Conservation (phyloP, 2,329 filamentous ascomycete species). For the Akanthomyces muscarius region DNA sequence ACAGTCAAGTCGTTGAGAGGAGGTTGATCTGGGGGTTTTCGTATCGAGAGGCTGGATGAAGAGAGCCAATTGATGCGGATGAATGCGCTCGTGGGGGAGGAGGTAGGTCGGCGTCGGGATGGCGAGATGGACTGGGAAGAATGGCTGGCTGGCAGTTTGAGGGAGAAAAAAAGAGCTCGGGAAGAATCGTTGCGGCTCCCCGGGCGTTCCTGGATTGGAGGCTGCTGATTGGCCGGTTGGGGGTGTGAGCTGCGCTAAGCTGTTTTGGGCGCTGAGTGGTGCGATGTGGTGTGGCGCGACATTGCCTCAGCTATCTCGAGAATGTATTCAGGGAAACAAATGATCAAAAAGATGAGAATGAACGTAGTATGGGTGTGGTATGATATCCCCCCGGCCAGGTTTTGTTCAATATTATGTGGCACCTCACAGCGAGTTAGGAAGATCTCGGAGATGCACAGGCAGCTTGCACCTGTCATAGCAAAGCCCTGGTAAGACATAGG, state of each 20-base stretch:
- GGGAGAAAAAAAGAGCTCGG: conserved; percentile 47
- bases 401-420: no score
- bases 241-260: conserved; percentile 27
- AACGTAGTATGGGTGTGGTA: no score
- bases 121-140: conserved; percentile 19
- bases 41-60: conserved; percentile 26
- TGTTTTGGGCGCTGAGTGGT: conserved; percentile 24
- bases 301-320: no score
- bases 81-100: neutral
- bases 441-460: no score
- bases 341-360: no score
- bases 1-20: conserved; percentile 5
- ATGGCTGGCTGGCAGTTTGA: conserved; percentile 25
- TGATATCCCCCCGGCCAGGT: no score
- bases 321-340: no score
- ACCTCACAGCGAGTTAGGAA: no score
- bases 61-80: conserved; percentile 35
- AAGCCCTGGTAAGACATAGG: no score
- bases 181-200: conserved; percentile 37
- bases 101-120: conserved; percentile 20
- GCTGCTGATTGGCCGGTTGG: conserved; percentile 16
- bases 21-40: conserved; percentile 17
- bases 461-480: no score
- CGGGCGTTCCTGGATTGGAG: conserved; percentile 17
- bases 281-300: neutral